phyloP scores from a whole-genome alignment of 768 basidiomycete genomes.

The Amanita rubescens region DNA sequence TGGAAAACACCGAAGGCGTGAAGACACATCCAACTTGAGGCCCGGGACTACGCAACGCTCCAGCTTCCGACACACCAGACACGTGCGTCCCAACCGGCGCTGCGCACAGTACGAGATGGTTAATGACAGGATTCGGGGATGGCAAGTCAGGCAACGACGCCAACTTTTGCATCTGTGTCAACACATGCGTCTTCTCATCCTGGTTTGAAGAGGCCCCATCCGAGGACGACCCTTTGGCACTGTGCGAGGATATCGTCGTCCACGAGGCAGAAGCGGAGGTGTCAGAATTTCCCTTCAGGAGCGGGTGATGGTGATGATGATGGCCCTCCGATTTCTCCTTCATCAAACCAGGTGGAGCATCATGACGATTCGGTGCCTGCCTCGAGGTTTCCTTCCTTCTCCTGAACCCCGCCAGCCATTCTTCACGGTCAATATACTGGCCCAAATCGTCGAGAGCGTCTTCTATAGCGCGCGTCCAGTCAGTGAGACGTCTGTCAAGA shows the following conservation, averaged over 20 bases:
- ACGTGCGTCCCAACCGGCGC: slow-evolving; percentile 28
- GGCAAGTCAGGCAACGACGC: slow-evolving; percentile 21
- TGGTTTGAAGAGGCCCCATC: not conserved
- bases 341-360: slow-evolving; percentile 9
- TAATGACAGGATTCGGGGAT: slow-evolving; percentile 18
- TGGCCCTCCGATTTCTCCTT: too few species aligned
- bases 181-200: slow-evolving; percentile 12
- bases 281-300: not conserved
- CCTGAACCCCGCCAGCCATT: slow-evolving; percentile 42
- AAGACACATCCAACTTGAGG: slow-evolving; percentile 40
- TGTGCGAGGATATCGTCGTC: not conserved
- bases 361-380: slow-evolving; percentile 9
- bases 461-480: slow-evolving; percentile 40
- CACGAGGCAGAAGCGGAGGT: not conserved
- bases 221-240: not conserved
- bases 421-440: slow-evolving; percentile 27
- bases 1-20: slow-evolving; percentile 27
- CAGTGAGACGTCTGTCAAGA: slow-evolving; percentile 25
- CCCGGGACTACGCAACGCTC: slow-evolving; percentile 32
- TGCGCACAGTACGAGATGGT: slow-evolving; percentile 48
- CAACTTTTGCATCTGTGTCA: slow-evolving; percentile 19
- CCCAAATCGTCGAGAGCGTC: slow-evolving; percentile 41
- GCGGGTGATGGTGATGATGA: not conserved
- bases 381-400: slow-evolving; percentile 22
- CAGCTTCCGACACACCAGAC: slow-evolving; percentile 28